These are phyloP conservation scores for Trichoderma aggressivum DNA, from an alignment of 2,329 filamentous ascomycete species.

Conservation along the genomic window DNA sequence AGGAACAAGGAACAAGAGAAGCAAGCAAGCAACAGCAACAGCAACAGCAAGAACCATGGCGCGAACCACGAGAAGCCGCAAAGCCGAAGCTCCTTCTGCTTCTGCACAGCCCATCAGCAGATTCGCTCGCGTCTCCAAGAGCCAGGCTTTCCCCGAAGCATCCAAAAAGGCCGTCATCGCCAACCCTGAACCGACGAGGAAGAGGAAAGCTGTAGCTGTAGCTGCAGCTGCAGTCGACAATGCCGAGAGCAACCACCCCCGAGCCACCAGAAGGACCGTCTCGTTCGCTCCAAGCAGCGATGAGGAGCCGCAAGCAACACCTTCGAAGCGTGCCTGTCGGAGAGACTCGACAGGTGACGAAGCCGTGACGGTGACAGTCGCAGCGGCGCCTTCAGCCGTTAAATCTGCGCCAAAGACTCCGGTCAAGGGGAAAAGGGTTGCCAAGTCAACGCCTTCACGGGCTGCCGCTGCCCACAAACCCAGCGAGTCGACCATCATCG, in stretches of 20 bases:
- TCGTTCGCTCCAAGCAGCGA: conserved; percentile 36
- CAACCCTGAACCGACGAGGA: conserved; percentile 30
- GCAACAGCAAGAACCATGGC: conserved; percentile 14
- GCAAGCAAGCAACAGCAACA: background rate
- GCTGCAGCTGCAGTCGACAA: conserved; percentile 22
- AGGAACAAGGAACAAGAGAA: background rate
- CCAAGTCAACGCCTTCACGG: conserved; percentile 30
- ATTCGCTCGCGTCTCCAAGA: conserved; percentile 50
- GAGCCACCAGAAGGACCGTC: conserved; percentile 28
- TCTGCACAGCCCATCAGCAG: conserved; percentile 36
- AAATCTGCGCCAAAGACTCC: conserved; percentile 12
- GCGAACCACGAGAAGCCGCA: conserved; percentile 21
- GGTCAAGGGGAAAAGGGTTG: conserved; percentile 32
- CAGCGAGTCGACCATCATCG: conserved; percentile 31
- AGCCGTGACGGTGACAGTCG: background rate
- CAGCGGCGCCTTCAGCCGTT: background rate
- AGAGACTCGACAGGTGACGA: conserved; percentile 23
- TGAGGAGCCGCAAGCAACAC: conserved; percentile 25
- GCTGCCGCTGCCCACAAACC: conserved; percentile 31
- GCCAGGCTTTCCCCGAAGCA: conserved; percentile 25
- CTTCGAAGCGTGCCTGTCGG: conserved; percentile 31
- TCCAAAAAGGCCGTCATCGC: conserved; percentile 35
- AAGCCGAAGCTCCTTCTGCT: conserved; percentile 19
- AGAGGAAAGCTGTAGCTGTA: conserved; percentile 45
- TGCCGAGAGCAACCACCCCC: conserved; percentile 27